Base-by-base conservation (phyloP, 768 basidiomycete species). In the Nidularia sp. region DNA sequence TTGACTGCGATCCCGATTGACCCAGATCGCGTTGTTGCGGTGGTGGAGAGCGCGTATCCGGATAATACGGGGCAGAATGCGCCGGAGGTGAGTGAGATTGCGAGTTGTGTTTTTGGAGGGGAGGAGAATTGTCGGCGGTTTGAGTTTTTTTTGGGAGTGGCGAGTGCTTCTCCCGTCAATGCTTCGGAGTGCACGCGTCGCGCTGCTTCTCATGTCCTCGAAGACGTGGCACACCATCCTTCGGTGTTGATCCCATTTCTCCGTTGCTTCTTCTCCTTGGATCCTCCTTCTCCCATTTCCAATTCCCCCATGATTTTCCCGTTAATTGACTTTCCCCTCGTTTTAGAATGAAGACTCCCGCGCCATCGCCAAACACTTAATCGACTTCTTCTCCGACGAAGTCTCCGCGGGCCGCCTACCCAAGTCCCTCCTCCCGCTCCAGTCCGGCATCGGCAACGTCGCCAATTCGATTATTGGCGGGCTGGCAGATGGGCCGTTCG, bases 391-490 rank as follows among this genome's bases (percentile, higher is more conserved):
- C 15, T 67, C 69, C 0, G 60, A 64, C 5, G 77, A 77, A 57
- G 75, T 77, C 6, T 36, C 60, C 0, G 71, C 72, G 6, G 73
- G 71, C 0, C 67, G 77, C 5, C 58, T 78, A 0, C 76, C 77
- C 6, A 66, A 62, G 46, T 70, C 67, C 0, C 62, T 77, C 4
- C 66, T 79, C 0, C 76, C 77, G 1, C 64, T 79, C 1, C 77
- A 77, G 51, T 75, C 73, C 0, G 77, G 76, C 1, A 77, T 77
- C 10, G 76, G 76, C 0, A 77, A 79, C 51, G 76, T 77, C 4
- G 76, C 76, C 6, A 77, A 78, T 51, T 73, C 70, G 0, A 77
- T 78, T 50, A 78, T 78, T 51, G 77, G 76, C 2, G 76, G 76
- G 2, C 64, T 77, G 0, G 76, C 76, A 0, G 74, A 72, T 0